A percentile compares a stretch with the other conserved stretches of the same genome.
Evolutionary conservation across 345 rosid genomes (phyloP).

Genomic region (Draba incana): DNA sequence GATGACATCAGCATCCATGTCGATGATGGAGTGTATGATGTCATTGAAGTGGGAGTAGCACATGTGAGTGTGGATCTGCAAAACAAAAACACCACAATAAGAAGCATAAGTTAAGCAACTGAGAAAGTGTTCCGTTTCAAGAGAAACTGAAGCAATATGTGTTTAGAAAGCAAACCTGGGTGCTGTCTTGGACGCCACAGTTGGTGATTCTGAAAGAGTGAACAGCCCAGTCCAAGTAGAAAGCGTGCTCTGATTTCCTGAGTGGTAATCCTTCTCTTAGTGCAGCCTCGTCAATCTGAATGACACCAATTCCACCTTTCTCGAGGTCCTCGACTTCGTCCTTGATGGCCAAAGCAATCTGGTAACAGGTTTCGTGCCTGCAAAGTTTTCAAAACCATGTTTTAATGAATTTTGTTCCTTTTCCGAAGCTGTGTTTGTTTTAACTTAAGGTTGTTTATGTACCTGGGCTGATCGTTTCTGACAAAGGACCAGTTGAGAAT

Average conservation of each 20-base stretch:
- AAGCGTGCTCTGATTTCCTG: constrained; percentile 95
- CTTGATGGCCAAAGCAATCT: constrained; percentile 99
- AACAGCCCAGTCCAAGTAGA: constrained; percentile 99
- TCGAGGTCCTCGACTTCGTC: constrained; percentile 99
- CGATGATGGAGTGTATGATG: constrained; percentile 96
- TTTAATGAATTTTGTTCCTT: not conserved
- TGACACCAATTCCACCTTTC: constrained; percentile 83
- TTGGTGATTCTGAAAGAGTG: constrained; percentile 99
- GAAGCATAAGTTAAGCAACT: not conserved
- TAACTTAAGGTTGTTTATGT: constrained; percentile 4
- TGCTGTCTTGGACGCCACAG: constrained; percentile 80
- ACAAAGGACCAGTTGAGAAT: constrained; percentile 99
- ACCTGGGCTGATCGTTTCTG: constrained; percentile 98
- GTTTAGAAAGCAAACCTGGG: constrained; percentile 64
- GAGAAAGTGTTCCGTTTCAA: not conserved
- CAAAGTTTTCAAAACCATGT: constrained; percentile 19
- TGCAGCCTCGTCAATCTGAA: constrained; percentile 99
- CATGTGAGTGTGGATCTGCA: constrained; percentile 99
- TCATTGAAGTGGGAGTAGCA: constrained; percentile 99
- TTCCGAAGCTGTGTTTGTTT: not conserved
- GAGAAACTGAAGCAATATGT: not conserved
- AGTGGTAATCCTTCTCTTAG: constrained; percentile 96
- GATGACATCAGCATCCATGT: constrained; percentile 99
- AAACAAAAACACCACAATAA: not conserved
- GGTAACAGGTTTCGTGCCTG: constrained; percentile 95